Evolutionary conservation across 805 yeast genomes (phyloP).

Genomic region (Alloascoidea hylecoeti): DNA sequence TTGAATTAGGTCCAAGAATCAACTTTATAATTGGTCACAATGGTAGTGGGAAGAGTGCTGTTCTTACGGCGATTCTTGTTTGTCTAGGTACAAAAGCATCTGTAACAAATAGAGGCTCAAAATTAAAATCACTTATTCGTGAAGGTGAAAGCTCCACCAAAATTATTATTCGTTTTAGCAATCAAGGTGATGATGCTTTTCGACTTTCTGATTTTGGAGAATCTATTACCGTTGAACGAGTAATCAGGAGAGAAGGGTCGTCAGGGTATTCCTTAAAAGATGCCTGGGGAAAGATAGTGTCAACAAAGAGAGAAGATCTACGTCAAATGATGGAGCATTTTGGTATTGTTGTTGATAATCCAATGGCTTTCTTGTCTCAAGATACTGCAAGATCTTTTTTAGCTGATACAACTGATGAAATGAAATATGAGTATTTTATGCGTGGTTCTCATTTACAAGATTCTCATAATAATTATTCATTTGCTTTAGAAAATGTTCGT

Average conservation of each 20-base stretch:
- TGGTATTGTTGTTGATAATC: conserved; percentile 74
- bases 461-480: background rate
- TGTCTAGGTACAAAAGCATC: conserved; percentile 84
- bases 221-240: conserved; percentile 56
- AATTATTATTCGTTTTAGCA: conserved; percentile 48
- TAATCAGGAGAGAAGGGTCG: conserved; percentile 36
- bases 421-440: conserved; percentile 67
- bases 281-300: conserved; percentile 33
- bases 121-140: conserved; percentile 55
- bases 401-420: conserved; percentile 58
- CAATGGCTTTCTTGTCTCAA: conserved; percentile 85
- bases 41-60: conserved; percentile 86
- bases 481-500: background rate
- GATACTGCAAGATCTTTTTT: conserved; percentile 87
- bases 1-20: conserved; percentile 64
- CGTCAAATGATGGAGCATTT: conserved; percentile 57
- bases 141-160: conserved; percentile 64
- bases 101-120: conserved; percentile 74
- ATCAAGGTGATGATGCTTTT: conserved; percentile 53
- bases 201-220: conserved; percentile 54
- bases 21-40: conserved; percentile 84
- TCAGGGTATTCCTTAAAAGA: conserved; percentile 41
- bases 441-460: conserved; percentile 65
- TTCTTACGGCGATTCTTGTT: conserved; percentile 74
- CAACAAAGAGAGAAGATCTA: conserved; percentile 49